Conservation (phyloP, 2,329 filamentous ascomycete species). For the Aquanectria penicillioides region DNA sequence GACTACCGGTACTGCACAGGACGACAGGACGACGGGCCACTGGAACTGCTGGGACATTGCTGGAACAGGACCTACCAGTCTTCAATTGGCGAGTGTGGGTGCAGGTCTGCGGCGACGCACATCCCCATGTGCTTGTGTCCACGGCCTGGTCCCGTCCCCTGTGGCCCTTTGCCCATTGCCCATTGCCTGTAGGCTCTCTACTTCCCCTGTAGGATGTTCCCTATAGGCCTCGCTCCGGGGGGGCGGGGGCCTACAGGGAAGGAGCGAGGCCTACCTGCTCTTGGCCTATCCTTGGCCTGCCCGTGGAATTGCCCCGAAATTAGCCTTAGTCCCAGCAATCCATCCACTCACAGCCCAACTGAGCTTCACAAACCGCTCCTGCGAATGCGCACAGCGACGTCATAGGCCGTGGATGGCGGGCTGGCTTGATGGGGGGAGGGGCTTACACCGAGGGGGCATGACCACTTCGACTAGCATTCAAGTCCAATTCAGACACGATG, state of each 20-base stretch:
- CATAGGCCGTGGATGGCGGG: not conserved
- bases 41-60: not conserved
- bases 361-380: not conserved
- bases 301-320: no score
- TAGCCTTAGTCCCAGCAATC: no score
- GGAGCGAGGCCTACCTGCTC: no score
- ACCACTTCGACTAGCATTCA: not conserved
- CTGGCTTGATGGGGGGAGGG: not conserved
- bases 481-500: not conserved
- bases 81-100: conserved; percentile 3
- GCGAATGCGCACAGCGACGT: conserved; percentile 13
- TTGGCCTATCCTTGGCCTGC: no score
- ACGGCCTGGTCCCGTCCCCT: no score
- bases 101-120: conserved; percentile 2
- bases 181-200: no score
- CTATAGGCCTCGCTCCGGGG: no score
- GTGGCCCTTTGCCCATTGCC: no score
- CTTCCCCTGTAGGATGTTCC: no score
- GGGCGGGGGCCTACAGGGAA: no score
- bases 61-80: no score
- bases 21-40: no score
- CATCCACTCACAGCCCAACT: conserved; percentile 2
- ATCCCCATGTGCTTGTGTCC: conserved; percentile 6
- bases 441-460: not conserved
- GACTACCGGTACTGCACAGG: not conserved